Evolutionary conservation across 2,329 filamentous ascomycete genomes (phyloP).

Genomic region (Lachnellula occidentalis): DNA sequence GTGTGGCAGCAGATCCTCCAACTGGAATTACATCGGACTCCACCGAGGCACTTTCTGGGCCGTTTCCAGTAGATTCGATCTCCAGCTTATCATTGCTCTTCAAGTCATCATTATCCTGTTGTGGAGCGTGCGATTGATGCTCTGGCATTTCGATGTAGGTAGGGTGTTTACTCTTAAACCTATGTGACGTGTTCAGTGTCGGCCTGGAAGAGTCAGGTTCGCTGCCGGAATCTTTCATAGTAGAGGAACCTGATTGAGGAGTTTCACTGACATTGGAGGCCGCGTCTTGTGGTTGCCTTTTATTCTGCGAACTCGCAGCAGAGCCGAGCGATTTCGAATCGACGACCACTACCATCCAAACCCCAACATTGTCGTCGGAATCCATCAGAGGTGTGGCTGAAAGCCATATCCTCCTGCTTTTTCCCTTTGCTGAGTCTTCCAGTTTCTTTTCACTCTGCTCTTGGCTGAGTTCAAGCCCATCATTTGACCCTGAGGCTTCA

Average conservation of each 20-base stretch:
- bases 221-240: not conserved
- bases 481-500: not conserved
- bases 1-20: not conserved
- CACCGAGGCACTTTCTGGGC: not conserved
- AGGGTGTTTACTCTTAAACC: not conserved
- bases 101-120: too few relatives aligned
- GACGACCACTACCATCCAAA: slow-evolving; percentile 16
- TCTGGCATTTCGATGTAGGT: not conserved
- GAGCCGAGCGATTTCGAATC: slow-evolving; percentile 22
- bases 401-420: slow-evolving; percentile 4
- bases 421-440: not conserved
- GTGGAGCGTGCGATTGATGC: not conserved
- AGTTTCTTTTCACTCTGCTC: slow-evolving; percentile 5
- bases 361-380: slow-evolving; percentile 4
- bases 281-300: not conserved
- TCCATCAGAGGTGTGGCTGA: slow-evolving; percentile 12
- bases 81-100: not conserved
- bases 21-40: not conserved
- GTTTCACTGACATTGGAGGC: not conserved
- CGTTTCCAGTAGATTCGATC: not conserved
- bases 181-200: not conserved
- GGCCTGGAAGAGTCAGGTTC: not conserved
- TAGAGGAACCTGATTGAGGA: not conserved
- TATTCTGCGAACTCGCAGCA: not conserved
- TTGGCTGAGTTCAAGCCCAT: slow-evolving; percentile 2